A percentile compares a stretch with the other conserved stretches of the same genome.
These are phyloP conservation scores for Eucalyptus brandiana DNA, from an alignment of 345 rosid species.

Conservation along the genomic window DNA sequence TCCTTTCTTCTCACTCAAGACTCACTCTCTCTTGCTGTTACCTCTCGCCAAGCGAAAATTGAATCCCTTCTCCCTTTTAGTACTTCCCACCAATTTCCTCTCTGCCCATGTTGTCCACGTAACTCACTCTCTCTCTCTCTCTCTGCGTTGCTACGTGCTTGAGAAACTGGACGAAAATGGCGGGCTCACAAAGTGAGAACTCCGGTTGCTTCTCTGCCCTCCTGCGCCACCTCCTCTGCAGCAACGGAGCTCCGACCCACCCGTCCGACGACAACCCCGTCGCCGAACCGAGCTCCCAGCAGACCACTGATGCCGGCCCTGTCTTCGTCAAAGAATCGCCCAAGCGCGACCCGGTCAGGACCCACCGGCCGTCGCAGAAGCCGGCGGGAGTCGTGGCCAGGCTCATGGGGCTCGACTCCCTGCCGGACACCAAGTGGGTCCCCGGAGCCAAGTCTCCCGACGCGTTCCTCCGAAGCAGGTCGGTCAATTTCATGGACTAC, in stretches of 20 bases:
- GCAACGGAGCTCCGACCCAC: constrained; percentile 60
- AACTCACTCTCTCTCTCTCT: not conserved
- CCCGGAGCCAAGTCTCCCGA: constrained; percentile 24
- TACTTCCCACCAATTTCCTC: not conserved
- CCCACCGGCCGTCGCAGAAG: constrained; percentile 1
- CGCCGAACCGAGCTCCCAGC: not conserved
- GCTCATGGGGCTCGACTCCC: constrained; percentile 74
- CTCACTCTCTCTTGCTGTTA: not conserved
- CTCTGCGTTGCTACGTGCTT: not conserved
- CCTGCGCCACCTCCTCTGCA: constrained; percentile 51
- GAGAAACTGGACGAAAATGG: not conserved
- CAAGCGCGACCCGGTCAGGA: constrained; percentile 5
- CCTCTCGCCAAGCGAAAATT: not conserved
- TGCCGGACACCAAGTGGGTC: constrained; percentile 32
- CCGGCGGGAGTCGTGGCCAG: constrained; percentile 66
- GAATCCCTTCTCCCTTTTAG: not conserved
- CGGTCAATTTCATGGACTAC: constrained; percentile 88
- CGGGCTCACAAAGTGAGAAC: not conserved
- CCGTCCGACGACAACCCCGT: constrained; percentile 41
- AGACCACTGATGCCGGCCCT: constrained; percentile 7
- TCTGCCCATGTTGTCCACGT: not conserved
- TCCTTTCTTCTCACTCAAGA: not conserved
- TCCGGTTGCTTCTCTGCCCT: constrained; percentile 62
- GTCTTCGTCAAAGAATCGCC: not conserved
- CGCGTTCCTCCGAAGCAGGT: constrained; percentile 53